Conservation (phyloP, 1,284 basidiomycete species). For the Erythrobasidium hasegawianum region DNA sequence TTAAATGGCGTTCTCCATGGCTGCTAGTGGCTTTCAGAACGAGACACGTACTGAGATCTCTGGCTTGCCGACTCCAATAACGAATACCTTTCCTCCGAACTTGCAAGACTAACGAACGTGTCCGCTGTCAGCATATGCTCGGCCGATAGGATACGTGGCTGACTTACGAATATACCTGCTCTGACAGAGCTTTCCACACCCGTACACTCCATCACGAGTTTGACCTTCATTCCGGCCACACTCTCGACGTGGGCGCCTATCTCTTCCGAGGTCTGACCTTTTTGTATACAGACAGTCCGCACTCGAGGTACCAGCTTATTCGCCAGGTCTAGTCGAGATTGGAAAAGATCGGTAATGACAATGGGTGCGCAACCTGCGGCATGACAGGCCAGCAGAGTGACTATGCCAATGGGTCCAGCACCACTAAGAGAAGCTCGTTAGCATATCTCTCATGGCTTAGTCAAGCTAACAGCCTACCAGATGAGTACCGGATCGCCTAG, state of each 20-base stretch:
- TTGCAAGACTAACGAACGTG: slow-evolving; percentile 49
- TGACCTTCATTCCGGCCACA: slow-evolving; percentile 46
- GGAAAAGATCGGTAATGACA: slow-evolving; percentile 55
- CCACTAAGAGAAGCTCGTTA: slow-evolving; percentile 44
- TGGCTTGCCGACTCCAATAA: slow-evolving; percentile 56
- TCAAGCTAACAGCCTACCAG: slow-evolving; percentile 43
- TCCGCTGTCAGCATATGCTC: neutral
- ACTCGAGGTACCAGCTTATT: slow-evolving; percentile 54
- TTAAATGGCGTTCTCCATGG: neutral
- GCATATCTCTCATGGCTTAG: slow-evolving; percentile 41
- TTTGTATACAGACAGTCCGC: slow-evolving; percentile 49
- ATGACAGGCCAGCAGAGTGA: slow-evolving; percentile 54
- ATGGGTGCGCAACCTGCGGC: slow-evolving; percentile 57
- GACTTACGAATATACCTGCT: slow-evolving; percentile 65
- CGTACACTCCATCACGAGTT: slow-evolving; percentile 67
- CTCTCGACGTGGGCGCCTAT: slow-evolving; percentile 48
- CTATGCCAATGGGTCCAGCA: slow-evolving; percentile 56
- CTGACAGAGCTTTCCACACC: slow-evolving; percentile 84
- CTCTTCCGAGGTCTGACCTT: slow-evolving; percentile 46
- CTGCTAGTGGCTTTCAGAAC: neutral
- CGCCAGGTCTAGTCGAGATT: slow-evolving; percentile 55
- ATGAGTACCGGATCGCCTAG: slow-evolving; percentile 54
- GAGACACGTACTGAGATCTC: slow-evolving; percentile 47
- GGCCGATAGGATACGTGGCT: neutral
- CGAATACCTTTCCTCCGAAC: slow-evolving; percentile 48